phyloP scores from a whole-genome alignment of 306 rosid species.

The Dryas alaskensis region DNA sequence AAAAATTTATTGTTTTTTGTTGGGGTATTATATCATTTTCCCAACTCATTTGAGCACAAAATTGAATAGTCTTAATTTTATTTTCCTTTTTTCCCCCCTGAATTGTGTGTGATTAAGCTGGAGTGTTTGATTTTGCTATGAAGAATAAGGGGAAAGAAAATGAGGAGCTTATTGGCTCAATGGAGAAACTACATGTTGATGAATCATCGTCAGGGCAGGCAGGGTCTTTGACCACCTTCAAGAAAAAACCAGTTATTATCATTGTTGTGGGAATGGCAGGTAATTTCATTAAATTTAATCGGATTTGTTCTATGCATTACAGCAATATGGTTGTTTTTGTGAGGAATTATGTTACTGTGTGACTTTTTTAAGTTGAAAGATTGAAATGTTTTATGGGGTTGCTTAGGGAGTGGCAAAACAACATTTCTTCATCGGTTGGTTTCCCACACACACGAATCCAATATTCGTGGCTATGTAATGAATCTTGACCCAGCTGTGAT shows the following conservation, averaged over 20 bases:
- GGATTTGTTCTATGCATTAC: neutral
- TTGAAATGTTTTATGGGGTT: constrained; percentile 21
- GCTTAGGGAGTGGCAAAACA: constrained; percentile 87
- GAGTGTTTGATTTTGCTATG: constrained; percentile 20
- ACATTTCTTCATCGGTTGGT: constrained; percentile 80
- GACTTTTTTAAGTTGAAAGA: neutral
- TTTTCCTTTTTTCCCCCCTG: neutral
- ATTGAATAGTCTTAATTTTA: neutral
- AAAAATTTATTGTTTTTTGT: neutral
- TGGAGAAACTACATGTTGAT: constrained; percentile 64
- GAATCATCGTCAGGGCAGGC: constrained; percentile 56
- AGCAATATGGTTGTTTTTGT: neutral
- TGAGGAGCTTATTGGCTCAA: constrained; percentile 51
- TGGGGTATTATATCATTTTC: neutral
- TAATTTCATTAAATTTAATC: constrained; percentile 20
- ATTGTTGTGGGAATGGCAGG: constrained; percentile 96
- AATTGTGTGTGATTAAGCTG: constrained; percentile 9
- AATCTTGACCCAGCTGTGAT: constrained; percentile 93
- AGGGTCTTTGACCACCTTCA: constrained; percentile 41
- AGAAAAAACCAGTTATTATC: constrained; percentile 73
- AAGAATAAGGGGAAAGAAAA: constrained; percentile 52
- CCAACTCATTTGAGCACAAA: neutral
- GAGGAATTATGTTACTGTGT: neutral
- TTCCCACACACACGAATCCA: constrained; percentile 52
- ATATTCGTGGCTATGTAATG: constrained; percentile 68